These are phyloP conservation scores for Kwoniella mangroviensis DNA, from an alignment of 768 basidiomycete species.

Conservation along the genomic window DNA sequence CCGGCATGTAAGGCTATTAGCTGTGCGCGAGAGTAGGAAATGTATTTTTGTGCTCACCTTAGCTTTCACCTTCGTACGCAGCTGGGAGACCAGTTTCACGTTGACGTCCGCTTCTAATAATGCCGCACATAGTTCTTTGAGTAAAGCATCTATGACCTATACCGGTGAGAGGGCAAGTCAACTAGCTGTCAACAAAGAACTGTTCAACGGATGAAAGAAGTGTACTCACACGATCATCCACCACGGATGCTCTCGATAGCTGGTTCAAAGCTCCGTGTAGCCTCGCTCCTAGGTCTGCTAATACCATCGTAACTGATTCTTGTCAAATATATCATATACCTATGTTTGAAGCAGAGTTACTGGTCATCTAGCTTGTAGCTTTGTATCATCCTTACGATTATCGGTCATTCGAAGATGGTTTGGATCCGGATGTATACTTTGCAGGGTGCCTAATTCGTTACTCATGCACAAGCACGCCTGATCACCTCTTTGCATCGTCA, in stretches of 20 bases:
- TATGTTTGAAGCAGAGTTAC: background rate
- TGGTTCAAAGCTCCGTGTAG: slow-evolving; percentile 93
- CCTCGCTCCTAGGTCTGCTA: slow-evolving; percentile 90
- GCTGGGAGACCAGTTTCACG: slow-evolving; percentile 86
- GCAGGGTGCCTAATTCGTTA: background rate
- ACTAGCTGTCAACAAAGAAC: background rate
- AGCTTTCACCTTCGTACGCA: slow-evolving; percentile 85
- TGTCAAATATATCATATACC: background rate
- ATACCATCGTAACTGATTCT: slow-evolving; percentile 71
- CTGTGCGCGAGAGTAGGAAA: background rate
- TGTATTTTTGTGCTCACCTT: slow-evolving; percentile 65
- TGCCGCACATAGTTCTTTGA: slow-evolving; percentile 94
- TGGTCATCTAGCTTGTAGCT: background rate
- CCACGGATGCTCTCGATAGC: slow-evolving; percentile 78
- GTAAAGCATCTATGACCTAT: slow-evolving; percentile 87
- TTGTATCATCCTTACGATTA: background rate
- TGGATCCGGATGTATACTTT: background rate
- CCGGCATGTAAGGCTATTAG: slow-evolving; percentile 12
- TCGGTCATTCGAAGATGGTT: slow-evolving; percentile 11
- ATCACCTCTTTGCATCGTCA: no score
- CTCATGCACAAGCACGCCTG: no score
- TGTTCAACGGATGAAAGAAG: background rate
- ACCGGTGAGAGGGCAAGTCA: background rate
- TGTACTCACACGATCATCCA: slow-evolving; percentile 82
- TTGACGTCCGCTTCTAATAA: slow-evolving; percentile 97